Conservation (phyloP, 306 rosid genomes). For the Malus fusca region DNA sequence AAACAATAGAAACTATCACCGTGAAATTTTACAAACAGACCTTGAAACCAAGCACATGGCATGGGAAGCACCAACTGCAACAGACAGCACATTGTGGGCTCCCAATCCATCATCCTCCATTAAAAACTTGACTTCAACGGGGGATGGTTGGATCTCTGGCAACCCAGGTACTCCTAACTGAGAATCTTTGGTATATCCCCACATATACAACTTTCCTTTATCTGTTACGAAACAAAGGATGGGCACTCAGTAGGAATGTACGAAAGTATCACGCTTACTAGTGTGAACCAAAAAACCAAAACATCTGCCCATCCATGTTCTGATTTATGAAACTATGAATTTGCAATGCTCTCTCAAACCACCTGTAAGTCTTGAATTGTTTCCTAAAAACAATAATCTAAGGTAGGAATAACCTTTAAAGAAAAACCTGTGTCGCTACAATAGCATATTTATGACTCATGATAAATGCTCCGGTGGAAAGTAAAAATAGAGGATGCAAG, state of each 20-base stretch:
- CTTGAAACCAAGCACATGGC: constrained; percentile 70
- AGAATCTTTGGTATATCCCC: constrained; percentile 80
- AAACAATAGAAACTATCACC: background rate
- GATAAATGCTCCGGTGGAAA: background rate
- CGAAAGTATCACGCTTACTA: background rate
- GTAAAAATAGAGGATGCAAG: background rate
- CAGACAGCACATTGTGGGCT: constrained; percentile 56
- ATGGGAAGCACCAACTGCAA: constrained; percentile 78
- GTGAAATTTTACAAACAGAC: constrained; percentile 18
- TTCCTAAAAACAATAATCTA: background rate
- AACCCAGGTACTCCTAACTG: constrained; percentile 93
- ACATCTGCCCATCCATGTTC: background rate
- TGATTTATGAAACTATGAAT: background rate
- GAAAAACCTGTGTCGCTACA: background rate
- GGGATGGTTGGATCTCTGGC: constrained; percentile 55
- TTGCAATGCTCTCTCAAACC: background rate
- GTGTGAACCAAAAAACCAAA: background rate
- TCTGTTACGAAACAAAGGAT: constrained; percentile 38
- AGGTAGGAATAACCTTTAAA: background rate
- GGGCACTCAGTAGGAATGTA: background rate
- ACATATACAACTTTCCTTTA: constrained; percentile 71
- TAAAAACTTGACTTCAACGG: constrained; percentile 72
- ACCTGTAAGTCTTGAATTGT: background rate
- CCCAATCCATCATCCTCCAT: constrained; percentile 76
- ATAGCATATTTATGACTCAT: background rate